Evolutionary conservation across 352 stramenopile species (phyloP).

Genomic region (Pythium brachiatum): DNA sequence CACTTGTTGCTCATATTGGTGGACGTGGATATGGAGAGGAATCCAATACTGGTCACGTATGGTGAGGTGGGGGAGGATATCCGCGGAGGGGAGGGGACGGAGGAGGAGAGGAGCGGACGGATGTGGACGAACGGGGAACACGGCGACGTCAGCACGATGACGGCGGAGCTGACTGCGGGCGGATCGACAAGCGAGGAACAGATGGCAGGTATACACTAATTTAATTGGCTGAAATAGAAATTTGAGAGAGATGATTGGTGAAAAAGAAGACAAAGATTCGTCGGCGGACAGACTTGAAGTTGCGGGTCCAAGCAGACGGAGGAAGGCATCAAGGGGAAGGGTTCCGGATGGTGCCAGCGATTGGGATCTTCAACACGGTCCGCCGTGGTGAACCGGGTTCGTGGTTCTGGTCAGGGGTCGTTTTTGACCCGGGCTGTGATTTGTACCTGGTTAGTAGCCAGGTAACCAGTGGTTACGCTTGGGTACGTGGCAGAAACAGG

Average conservation of each 20-base stretch:
- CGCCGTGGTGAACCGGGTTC: neutral
- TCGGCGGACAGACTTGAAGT: constrained; percentile 14
- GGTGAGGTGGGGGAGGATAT: neutral
- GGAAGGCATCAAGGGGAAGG: constrained; percentile 4
- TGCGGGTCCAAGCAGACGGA: constrained; percentile 6
- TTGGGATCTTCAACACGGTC: neutral
- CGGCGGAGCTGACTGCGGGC: neutral
- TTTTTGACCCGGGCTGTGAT: neutral
- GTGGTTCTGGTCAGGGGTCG: neutral
- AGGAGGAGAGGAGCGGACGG: constrained; percentile 9
- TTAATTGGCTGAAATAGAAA: constrained; percentile 13
- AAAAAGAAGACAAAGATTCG: neutral
- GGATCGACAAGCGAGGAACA: constrained; percentile 6
- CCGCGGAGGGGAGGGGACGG: neutral
- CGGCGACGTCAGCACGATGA: neutral
- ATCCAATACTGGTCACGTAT: neutral
- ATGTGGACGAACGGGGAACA: constrained; percentile 22
- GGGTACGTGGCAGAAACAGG: neutral
- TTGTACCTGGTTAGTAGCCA: no score
- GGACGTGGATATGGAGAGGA: neutral
- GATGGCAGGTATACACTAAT: neutral
- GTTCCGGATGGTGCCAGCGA: neutral
- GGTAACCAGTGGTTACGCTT: neutral
- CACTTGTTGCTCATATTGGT: constrained; percentile 38
- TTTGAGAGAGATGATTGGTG: constrained; percentile 2